A percentile compares a stretch with the other conserved stretches of the same genome.
Evolutionary conservation across 176 grass and related monocot species (phyloP).

Genomic region (Hordeum marinum): DNA sequence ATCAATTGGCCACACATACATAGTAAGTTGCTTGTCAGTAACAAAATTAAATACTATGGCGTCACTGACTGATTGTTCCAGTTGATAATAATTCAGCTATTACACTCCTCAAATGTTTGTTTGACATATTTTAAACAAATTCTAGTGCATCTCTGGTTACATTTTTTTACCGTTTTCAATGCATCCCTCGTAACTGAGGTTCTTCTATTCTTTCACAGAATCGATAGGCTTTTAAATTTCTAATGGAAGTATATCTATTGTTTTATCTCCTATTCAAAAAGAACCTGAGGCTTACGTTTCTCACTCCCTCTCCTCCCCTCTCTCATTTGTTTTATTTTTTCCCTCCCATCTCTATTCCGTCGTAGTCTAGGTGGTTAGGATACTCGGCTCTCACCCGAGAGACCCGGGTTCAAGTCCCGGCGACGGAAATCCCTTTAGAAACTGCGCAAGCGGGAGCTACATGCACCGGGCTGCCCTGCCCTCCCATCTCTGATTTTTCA

Average conservation of each 20-base stretch:
- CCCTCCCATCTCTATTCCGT: slow-evolving; percentile 7
- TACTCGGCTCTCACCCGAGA: slow-evolving; percentile 94
- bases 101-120: neutral
- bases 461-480: too few species aligned
- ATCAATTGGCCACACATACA: neutral
- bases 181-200: neutral
- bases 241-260: neutral
- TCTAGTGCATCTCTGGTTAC: neutral
- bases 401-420: slow-evolving; percentile 69
- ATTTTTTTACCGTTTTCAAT: neutral
- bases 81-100: neutral
- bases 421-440: slow-evolving; percentile 57
- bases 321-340: too few species aligned
- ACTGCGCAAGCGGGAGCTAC: too few species aligned
- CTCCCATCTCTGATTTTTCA: too few species aligned
- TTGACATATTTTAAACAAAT: neutral
- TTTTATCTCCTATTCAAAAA: too few species aligned
- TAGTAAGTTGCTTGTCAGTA: neutral
- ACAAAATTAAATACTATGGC: neutral
- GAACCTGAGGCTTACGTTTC: too few species aligned
- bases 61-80: neutral
- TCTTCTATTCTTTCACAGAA: neutral
- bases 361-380: slow-evolving; percentile 96
- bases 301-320: too few species aligned
- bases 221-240: too few species aligned